These are phyloP conservation scores for Gastrodia elata DNA, from an alignment of 106 monocot species.

Conservation along the genomic window DNA sequence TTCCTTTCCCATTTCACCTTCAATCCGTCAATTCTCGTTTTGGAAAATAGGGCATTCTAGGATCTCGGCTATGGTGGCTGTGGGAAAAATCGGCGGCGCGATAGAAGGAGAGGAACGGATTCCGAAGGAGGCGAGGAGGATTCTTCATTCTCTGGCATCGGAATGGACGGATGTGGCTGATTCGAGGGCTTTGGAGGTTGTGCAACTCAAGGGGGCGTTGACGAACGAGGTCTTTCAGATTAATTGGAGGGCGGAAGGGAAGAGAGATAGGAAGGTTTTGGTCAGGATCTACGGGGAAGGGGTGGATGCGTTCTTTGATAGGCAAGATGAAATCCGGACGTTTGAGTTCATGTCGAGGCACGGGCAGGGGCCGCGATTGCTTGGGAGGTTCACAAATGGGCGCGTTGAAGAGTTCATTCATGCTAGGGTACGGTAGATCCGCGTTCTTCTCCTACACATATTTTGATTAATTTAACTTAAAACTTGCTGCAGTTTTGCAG, in stretches of 20 bases:
- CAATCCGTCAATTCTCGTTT: background rate
- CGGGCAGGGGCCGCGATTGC: slow-evolving; percentile 78
- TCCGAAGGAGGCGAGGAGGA: slow-evolving; percentile 55
- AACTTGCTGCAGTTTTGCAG: no score
- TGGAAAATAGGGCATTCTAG: background rate
- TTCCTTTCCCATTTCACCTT: background rate
- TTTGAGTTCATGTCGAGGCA: slow-evolving; percentile 80
- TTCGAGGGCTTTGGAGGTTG: slow-evolving; percentile 43
- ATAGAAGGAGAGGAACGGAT: slow-evolving; percentile 13
- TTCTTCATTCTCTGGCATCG: slow-evolving; percentile 57
- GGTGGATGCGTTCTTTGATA: slow-evolving; percentile 69
- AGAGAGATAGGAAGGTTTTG: slow-evolving; percentile 40
- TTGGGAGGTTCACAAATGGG: slow-evolving; percentile 68
- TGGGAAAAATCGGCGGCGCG: slow-evolving; percentile 8
- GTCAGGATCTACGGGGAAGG: slow-evolving; percentile 88
- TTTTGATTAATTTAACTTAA: background rate
- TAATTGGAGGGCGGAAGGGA: slow-evolving; percentile 28
- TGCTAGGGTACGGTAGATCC: slow-evolving; percentile 46
- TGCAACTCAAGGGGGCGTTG: slow-evolving; percentile 78
- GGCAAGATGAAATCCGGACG: slow-evolving; percentile 55
- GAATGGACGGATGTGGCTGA: slow-evolving; percentile 67
- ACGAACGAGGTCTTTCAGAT: slow-evolving; percentile 84
- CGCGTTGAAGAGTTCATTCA: slow-evolving; percentile 98
- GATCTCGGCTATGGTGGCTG: slow-evolving; percentile 22
- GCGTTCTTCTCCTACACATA: background rate